phyloP scores from a whole-genome alignment of 129 eudicot genomes.

The Deinandra increscens region DNA sequence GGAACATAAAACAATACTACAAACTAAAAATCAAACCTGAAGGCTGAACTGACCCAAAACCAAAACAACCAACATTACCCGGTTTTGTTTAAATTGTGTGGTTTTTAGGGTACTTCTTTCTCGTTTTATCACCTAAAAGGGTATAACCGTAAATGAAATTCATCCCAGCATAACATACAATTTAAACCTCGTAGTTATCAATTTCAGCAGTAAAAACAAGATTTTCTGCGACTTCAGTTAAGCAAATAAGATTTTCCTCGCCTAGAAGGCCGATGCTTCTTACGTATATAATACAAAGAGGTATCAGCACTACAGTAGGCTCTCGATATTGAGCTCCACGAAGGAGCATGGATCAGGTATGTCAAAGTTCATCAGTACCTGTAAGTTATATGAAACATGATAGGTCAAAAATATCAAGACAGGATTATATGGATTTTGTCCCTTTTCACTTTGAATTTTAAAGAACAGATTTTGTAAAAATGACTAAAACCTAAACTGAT shows the following conservation, averaged over 20 bases:
- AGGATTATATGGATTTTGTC: neutral
- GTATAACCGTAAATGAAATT: neutral
- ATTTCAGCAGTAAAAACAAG: neutral
- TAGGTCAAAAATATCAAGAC: neutral
- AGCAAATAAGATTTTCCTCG: neutral
- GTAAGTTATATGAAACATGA: slow-evolving; percentile 14
- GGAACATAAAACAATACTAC: too few relatives aligned
- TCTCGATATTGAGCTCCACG: slow-evolving; percentile 68
- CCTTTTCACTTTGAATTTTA: neutral
- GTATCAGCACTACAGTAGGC: neutral
- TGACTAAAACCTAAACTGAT: slow-evolving; percentile 6
- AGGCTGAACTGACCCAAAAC: too few relatives aligned
- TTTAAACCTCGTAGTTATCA: neutral
- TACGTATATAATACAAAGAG: neutral
- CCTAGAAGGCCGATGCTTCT: neutral
- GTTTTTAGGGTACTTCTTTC: neutral
- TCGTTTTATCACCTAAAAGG: neutral
- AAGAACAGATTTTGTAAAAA: neutral
- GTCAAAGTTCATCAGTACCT: slow-evolving; percentile 89
- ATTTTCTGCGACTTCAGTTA: neutral
- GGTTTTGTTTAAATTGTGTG: neutral
- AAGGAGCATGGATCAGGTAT: slow-evolving; percentile 87
- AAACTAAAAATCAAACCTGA: too few relatives aligned
- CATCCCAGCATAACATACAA: neutral
- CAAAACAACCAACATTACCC: neutral